phyloP scores from a whole-genome alignment of 2,329 filamentous ascomycete genomes.

The Cadophora gregata region DNA sequence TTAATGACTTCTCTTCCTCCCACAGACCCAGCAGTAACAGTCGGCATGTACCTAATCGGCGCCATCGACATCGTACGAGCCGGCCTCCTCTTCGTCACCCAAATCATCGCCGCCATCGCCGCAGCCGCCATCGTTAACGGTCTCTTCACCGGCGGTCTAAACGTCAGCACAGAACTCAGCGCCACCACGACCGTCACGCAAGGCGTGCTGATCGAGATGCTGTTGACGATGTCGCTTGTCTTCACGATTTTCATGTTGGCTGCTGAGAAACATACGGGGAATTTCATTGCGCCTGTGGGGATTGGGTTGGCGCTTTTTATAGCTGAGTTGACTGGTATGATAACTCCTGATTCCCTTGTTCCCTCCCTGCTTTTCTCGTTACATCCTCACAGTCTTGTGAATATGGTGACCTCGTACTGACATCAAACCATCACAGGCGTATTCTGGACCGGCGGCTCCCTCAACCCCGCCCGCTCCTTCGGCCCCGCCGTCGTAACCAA shows the following conservation, averaged over 20 bases:
- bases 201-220: conserved; percentile 54
- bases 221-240: conserved; percentile 53
- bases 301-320: conserved; percentile 55
- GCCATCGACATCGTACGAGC: conserved; percentile 40
- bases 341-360: too few species aligned
- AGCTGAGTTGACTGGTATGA: conserved; percentile 30
- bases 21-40: conserved; percentile 38
- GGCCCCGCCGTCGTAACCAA: conserved; percentile 52
- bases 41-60: conserved; percentile 45
- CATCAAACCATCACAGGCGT: conserved; percentile 44
- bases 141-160: conserved; percentile 23
- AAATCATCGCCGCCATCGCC: conserved; percentile 44
- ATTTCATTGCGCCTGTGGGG: conserved; percentile 55
- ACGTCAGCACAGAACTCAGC: conserved; percentile 27
- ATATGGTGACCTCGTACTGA: too few species aligned
- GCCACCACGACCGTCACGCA: conserved; percentile 43
- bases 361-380: too few species aligned
- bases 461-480: conserved; percentile 55
- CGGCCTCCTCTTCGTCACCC: conserved; percentile 39
- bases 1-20: too few species aligned
- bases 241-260: conserved; percentile 55
- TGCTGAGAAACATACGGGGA: conserved; percentile 50
- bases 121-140: conserved; percentile 49
- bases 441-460: conserved; percentile 54
- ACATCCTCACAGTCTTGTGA: not conserved